Evolutionary conservation across 1,284 basidiomycete species (phyloP).

Genomic region (Neolentinus lepideus): DNA sequence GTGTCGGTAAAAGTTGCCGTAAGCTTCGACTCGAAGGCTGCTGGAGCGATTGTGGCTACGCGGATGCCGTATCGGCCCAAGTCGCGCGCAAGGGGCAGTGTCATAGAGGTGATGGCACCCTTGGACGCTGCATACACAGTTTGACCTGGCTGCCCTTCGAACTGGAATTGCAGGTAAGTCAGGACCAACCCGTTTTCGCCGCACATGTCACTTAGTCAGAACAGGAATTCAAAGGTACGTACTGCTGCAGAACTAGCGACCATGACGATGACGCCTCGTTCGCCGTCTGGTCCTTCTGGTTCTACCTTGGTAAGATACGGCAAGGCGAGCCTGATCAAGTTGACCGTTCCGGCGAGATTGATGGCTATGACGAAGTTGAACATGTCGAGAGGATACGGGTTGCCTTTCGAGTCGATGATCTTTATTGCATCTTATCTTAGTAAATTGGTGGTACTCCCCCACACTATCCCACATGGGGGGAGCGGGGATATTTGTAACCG

Average conservation of each 20-base stretch:
- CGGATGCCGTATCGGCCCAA: constrained; percentile 42
- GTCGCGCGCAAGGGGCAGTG: constrained; percentile 48
- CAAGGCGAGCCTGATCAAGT: constrained; percentile 43
- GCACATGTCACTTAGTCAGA: not conserved
- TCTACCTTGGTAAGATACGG: constrained; percentile 37
- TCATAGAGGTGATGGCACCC: constrained; percentile 46
- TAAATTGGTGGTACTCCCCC: too few species aligned
- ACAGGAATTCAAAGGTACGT: constrained; percentile 15
- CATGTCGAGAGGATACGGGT: constrained; percentile 38
- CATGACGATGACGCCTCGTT: constrained; percentile 46
- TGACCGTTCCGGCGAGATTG: constrained; percentile 48
- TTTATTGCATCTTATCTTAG: constrained; percentile 4
- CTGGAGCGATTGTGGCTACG: constrained; percentile 46
- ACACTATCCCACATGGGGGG: not conserved
- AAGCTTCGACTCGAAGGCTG: constrained; percentile 41
- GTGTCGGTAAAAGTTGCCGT: constrained; percentile 32
- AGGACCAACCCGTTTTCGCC: too few species aligned
- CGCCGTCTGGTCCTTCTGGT: constrained; percentile 39
- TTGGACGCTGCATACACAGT: constrained; percentile 47
- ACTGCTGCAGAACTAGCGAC: constrained; percentile 51
- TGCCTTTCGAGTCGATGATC: constrained; percentile 36
- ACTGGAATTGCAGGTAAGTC: constrained; percentile 18
- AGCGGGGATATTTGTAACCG: not conserved
- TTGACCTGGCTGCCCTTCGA: constrained; percentile 43
- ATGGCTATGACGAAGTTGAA: constrained; percentile 45